Percentiles rank a stretch among this genome's conserved stretches.
phyloP scores from a whole-genome alignment of 495 filamentous ascomycete genomes.

The Pseudotulostoma volvatum region DNA sequence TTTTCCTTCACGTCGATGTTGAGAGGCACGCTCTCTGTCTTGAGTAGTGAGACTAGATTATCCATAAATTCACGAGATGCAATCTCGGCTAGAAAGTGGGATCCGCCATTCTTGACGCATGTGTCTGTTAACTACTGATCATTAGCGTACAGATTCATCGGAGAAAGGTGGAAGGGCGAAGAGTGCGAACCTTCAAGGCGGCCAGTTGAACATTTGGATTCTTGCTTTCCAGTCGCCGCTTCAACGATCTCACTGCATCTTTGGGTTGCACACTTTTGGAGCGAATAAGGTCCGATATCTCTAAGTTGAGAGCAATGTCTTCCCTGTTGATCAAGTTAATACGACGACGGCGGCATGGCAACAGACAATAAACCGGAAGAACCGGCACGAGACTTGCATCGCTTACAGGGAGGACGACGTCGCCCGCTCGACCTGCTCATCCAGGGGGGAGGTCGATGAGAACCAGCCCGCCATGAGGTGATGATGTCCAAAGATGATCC shows the following conservation, averaged over 20 bases:
- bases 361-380: neutral
- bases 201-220: constrained; percentile 94
- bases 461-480: constrained; percentile 92
- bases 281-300: constrained; percentile 90
- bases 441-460: constrained; percentile 70
- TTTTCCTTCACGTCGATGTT: constrained; percentile 76
- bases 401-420: constrained; percentile 78
- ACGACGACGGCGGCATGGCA: constrained; percentile 4
- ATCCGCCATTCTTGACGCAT: constrained; percentile 94
- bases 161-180: neutral
- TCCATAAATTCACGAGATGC: constrained; percentile 98
- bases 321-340: constrained; percentile 43
- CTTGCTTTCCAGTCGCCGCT: constrained; percentile 82
- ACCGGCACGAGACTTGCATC: neutral
- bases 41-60: constrained; percentile 78
- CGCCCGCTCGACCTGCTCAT: constrained; percentile 90
- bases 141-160: constrained; percentile 1
- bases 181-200: constrained; percentile 57
- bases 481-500: too few species aligned
- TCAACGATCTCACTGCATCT: constrained; percentile 92
- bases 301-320: constrained; percentile 90
- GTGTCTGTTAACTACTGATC: constrained; percentile 68
- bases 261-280: constrained; percentile 94
- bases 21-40: constrained; percentile 56
- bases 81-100: constrained; percentile 90